Evolutionary conservation across 192 early-diverging fungal genomes (phyloP).

Genomic region (Podila epicladia): DNA sequence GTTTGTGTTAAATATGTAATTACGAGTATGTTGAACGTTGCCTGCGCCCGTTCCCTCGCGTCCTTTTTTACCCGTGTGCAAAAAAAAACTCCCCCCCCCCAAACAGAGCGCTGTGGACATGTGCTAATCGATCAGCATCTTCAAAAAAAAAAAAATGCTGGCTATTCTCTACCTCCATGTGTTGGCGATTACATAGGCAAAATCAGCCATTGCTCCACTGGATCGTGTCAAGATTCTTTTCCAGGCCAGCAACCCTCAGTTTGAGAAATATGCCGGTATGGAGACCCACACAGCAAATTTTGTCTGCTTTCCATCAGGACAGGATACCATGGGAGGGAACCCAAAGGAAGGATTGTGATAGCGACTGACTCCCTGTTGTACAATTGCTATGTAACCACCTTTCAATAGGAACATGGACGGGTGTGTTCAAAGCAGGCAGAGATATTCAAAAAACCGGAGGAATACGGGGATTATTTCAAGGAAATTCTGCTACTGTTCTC

Average conservation of each 20-base stretch:
- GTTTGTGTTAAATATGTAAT: neutral
- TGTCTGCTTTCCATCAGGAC: neutral
- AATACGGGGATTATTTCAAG: conserved; percentile 87
- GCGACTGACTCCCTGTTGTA: neutral
- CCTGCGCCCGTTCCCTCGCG: neutral
- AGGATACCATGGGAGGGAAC: neutral
- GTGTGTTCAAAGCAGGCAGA: conserved; percentile 82
- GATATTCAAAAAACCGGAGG: conserved; percentile 82
- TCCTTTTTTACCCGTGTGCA: neutral
- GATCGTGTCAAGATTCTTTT: conserved; percentile 91
- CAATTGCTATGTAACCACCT: neutral
- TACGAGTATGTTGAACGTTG: neutral
- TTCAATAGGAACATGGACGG: conserved; percentile 73
- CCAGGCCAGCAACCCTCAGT: conserved; percentile 79
- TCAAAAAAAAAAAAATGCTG: neutral
- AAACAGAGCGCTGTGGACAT: neutral
- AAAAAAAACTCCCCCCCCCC: too few relatives aligned
- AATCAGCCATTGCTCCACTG: conserved; percentile 81
- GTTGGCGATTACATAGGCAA: conserved; percentile 60
- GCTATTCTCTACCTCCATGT: neutral
- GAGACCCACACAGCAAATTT: neutral
- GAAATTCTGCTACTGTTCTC: conserved; percentile 92
- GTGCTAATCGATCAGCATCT: neutral
- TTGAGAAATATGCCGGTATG: conserved; percentile 71
- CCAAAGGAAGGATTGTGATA: neutral